Percentiles rank a stretch among this genome's conserved stretches.
These are phyloP conservation scores for Lasiodiplodia sp. DNA, from an alignment of 2,329 filamentous ascomycete genomes.

Conservation along the genomic window DNA sequence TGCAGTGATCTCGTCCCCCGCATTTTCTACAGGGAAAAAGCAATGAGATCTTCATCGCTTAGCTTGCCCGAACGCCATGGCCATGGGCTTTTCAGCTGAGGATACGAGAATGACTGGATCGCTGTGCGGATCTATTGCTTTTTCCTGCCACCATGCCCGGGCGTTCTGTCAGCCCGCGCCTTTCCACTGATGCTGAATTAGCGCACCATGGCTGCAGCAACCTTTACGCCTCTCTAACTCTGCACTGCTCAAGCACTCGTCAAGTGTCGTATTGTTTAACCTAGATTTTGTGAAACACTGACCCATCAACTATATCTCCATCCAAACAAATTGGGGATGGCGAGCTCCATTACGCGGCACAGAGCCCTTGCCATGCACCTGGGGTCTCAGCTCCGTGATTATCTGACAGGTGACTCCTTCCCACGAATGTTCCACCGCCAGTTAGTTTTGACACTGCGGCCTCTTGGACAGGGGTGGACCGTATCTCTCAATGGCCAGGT, in stretches of 20 bases:
- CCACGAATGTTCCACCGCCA: neutral
- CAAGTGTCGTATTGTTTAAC: neutral
- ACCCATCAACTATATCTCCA: neutral
- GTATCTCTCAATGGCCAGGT: neutral
- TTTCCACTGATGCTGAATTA: neutral
- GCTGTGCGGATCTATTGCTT: neutral
- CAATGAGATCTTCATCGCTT: conserved; percentile 13
- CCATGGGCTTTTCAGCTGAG: conserved; percentile 1
- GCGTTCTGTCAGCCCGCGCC: neutral
- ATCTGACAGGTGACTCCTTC: conserved; percentile 1
- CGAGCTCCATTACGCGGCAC: neutral
- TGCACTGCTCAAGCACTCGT: neutral
- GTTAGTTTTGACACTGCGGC: neutral
- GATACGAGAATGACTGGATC: neutral
- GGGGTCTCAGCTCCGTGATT: neutral
- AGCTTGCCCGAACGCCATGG: neutral
- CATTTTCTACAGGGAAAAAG: neutral
- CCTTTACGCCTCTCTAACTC: neutral
- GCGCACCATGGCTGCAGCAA: neutral
- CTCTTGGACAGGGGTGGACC: neutral
- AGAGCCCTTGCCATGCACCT: neutral
- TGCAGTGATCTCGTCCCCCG: neutral
- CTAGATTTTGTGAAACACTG: neutral
- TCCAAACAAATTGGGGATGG: neutral
- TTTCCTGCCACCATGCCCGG: neutral